Base-by-base conservation (phyloP, 108 stramenopile genomes). In the Nitzschia sp. region DNA sequence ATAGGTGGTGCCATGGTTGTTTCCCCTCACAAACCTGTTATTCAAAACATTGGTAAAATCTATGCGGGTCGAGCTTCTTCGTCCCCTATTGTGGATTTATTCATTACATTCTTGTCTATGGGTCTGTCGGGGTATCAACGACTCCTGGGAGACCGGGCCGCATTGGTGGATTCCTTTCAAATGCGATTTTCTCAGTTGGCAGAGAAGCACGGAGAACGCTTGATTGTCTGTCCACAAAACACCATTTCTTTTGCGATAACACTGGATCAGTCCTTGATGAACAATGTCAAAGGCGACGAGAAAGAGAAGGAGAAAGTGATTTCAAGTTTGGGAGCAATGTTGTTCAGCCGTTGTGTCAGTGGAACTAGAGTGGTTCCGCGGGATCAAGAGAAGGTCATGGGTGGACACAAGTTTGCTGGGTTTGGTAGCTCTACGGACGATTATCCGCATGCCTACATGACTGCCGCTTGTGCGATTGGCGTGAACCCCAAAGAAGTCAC, bases 61-160 rank as follows among this genome's bases (percentile, higher is more conserved):
- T 99, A 99, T 38, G 95, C 99, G 22, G 99, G 98, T 21, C 90
- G 99, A 44, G 99, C 97, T 11, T 95, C 91, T 34, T 87, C 93
- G 43, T 78, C 95, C 8, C 97, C 97, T 0, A 83, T 96, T 58
- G 68, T 96, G 0, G 98, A 99, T 84, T 62, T 99, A n/a, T 98
- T 98, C 65, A 90, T 97, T 62, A 99, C 98, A 0, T 73, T 99
- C 8, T 66, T 98, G 17, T 92, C 88, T 22, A 96, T 98, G 92
- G 99, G 99, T 11, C 59, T 87, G 53, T 69, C 76, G 51, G 96
- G 96, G 3, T 95, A 92, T 67, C 76, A 87, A 29, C 24, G 75
- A 53, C 51, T 92, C 10, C 69, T 95, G 43, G 63, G 76, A 0
- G 75, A 87, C 41, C 87, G 98, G 34, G 69, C 70, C 29, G 66